Conservation (phyloP, 2,329 filamentous ascomycete species). For the Cryoendolithus antarcticus region DNA sequence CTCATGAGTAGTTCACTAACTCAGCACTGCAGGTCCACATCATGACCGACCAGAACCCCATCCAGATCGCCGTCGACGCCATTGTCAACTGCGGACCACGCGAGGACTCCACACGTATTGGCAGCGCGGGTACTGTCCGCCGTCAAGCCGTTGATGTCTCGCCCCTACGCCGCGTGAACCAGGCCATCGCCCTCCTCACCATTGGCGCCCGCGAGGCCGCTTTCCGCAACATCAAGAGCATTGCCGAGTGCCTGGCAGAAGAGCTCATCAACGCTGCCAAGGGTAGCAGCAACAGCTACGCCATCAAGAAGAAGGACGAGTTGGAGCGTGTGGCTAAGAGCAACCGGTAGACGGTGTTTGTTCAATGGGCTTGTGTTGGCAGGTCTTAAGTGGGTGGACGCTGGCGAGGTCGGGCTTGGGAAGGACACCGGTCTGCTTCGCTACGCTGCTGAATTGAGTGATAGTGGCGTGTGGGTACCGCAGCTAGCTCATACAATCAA, state of each 20-base stretch:
- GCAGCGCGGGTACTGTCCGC: conserved; percentile 98
- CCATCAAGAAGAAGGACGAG: conserved; percentile 99
- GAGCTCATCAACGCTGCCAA: conserved; percentile 99
- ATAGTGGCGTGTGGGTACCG: no score
- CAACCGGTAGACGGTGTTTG: conserved; percentile 74
- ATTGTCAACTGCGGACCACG: conserved; percentile 99
- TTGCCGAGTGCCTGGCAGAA: conserved; percentile 98
- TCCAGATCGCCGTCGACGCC: conserved; percentile 98
- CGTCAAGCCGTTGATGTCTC: conserved; percentile 99
- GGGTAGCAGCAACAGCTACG: conserved; percentile 99
- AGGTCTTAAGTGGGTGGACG: no score
- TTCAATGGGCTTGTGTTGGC: conserved; percentile 8
- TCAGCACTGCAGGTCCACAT: conserved; percentile 70
- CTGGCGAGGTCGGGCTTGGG: no score
- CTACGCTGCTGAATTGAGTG: no score
- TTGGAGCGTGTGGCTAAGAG: conserved; percentile 99
- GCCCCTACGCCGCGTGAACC: conserved; percentile 98
- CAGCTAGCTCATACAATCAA: no score
- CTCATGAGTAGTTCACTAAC: conserved; percentile 2
- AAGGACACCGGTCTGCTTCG: no score
- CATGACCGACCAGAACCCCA: conserved; percentile 99
- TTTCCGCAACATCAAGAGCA: conserved; percentile 99
- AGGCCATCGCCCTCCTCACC: conserved; percentile 97
- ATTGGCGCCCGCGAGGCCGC: conserved; percentile 96
- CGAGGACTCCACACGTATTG: conserved; percentile 99